Percentiles rank a stretch among this genome's conserved stretches.
phyloP scores from a whole-genome alignment of 257 asterid species.

The Solanum ossicruentum region DNA sequence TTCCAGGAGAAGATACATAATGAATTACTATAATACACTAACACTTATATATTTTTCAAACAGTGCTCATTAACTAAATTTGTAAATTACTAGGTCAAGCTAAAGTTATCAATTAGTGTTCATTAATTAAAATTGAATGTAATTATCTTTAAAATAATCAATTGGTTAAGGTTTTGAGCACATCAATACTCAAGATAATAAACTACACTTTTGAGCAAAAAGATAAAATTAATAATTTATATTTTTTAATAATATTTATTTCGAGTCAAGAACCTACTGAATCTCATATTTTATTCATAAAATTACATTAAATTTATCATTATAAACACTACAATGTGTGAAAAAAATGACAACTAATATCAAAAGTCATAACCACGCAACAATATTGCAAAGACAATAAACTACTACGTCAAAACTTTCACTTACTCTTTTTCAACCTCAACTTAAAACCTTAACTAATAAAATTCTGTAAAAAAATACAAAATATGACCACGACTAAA shows the following conservation, averaged over 20 bases:
- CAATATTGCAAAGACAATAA: background rate
- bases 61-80: no score
- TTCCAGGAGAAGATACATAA: no score
- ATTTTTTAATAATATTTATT: background rate
- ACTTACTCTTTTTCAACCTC: background rate
- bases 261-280: background rate
- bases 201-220: background rate
- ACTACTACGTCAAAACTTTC: background rate
- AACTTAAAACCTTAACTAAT: background rate
- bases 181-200: background rate
- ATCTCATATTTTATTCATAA: no score
- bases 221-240: background rate
- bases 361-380: background rate
- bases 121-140: background rate
- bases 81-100: no score
- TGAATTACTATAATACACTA: no score
- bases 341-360: background rate
- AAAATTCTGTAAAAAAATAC: no score
- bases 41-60: no score
- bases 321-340: background rate
- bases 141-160: no score
- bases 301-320: background rate
- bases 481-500: background rate
- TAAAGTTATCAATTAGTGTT: background rate
- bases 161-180: background rate